phyloP scores from a whole-genome alignment of 352 stramenopile species.

The Phytophthora melonis region DNA sequence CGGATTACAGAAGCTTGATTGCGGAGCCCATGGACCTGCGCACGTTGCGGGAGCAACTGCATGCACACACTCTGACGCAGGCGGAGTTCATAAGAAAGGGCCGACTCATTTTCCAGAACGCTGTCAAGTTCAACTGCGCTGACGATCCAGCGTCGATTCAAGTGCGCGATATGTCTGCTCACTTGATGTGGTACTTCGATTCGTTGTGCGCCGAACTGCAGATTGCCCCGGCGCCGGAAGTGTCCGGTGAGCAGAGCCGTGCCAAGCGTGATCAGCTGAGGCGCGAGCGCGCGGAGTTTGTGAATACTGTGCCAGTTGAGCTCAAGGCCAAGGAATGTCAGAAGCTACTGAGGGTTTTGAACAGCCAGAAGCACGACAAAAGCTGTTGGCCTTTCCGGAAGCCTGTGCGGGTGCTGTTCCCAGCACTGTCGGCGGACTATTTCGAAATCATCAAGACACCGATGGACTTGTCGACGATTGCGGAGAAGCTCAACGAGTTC shows the following conservation, averaged over 20 bases:
- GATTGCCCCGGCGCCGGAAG: constrained; percentile 36
- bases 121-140: constrained; percentile 84
- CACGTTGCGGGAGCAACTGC: constrained; percentile 74
- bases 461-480: constrained; percentile 84
- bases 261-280: constrained; percentile 58
- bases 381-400: constrained; percentile 90
- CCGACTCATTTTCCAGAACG: constrained; percentile 83
- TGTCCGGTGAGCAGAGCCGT: constrained; percentile 34
- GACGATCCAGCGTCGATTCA: constrained; percentile 74
- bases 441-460: constrained; percentile 86
- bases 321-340: constrained; percentile 86
- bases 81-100: constrained; percentile 80
- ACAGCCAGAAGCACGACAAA: constrained; percentile 90
- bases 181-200: constrained; percentile 89
- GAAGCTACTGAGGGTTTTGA: constrained; percentile 81
- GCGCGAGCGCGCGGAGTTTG: constrained; percentile 58
- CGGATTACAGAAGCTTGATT: constrained; percentile 75
- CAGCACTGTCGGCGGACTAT: constrained; percentile 74
- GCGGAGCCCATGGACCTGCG: constrained; percentile 84
- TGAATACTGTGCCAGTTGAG: constrained; percentile 69
- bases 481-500: constrained; percentile 68
- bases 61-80: constrained; percentile 55
- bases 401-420: constrained; percentile 77
- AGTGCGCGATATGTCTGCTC: constrained; percentile 83
- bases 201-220: constrained; percentile 79